These are phyloP conservation scores for Cymbopogon citratus DNA, from an alignment of 176 grass and related monocot species.

Conservation along the genomic window DNA sequence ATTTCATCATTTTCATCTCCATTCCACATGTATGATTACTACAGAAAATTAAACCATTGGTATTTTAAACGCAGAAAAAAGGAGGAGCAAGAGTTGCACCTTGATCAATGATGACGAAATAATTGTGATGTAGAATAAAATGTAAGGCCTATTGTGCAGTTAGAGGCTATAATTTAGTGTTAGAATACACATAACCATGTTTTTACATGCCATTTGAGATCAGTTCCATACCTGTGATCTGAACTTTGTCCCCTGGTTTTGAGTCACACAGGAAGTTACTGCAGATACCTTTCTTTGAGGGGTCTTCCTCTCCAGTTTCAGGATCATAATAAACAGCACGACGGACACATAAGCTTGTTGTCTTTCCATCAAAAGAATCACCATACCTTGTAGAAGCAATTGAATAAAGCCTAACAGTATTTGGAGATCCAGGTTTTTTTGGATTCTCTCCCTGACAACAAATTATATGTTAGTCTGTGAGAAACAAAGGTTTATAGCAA, in stretches of 20 bases:
- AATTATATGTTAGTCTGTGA: background rate
- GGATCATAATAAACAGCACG: conserved; percentile 92
- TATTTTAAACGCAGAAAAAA: conserved; percentile 2
- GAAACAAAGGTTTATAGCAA: too few species aligned
- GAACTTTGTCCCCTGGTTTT: conserved; percentile 83
- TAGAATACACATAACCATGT: background rate
- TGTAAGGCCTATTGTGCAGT: background rate
- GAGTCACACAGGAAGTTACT: conserved; percentile 95
- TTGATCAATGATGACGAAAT: background rate
- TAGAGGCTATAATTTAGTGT: background rate
- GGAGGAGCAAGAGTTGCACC: background rate
- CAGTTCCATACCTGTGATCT: conserved; percentile 64
- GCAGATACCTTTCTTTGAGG: conserved; percentile 86
- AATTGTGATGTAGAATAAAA: background rate
- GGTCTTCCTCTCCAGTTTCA: conserved; percentile 80
- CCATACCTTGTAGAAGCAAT: conserved; percentile 94
- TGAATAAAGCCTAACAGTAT: conserved; percentile 90
- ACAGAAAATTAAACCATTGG: background rate
- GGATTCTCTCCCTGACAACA: conserved; percentile 73
- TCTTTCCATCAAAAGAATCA: conserved; percentile 86
- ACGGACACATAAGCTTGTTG: conserved; percentile 74
- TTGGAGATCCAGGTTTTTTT: conserved; percentile 77
- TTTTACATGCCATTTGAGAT: background rate
- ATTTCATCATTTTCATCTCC: conserved; percentile 70
- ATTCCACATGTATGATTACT: conserved; percentile 9